Percentiles rank a stretch among this genome's conserved stretches.
Conservation (phyloP, 768 basidiomycete genomes). For the Paxillus ammoniavirescens region DNA sequence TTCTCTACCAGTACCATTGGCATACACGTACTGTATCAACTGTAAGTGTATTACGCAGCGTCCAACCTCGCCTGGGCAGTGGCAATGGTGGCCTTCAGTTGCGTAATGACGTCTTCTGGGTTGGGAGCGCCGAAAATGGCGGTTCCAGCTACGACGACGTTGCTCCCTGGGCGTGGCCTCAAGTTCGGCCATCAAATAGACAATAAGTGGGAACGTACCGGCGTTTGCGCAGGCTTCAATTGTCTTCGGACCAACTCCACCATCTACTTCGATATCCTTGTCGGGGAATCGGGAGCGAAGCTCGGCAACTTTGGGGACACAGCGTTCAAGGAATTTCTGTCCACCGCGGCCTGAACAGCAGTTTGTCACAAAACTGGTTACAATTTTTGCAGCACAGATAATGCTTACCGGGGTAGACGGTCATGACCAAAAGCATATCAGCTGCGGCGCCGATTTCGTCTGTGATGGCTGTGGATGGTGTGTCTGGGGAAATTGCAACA, state of each 20-base stretch:
- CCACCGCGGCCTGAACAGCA: slow-evolving; percentile 73
- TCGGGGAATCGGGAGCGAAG: slow-evolving; percentile 87
- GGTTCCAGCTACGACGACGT: slow-evolving; percentile 97
- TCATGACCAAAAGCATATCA: slow-evolving; percentile 98
- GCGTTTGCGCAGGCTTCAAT: slow-evolving; percentile 86
- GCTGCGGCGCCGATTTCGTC: slow-evolving; percentile 79
- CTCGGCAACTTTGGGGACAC: slow-evolving; percentile 90
- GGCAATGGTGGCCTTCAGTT: slow-evolving; percentile 68
- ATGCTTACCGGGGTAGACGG: slow-evolving; percentile 83
- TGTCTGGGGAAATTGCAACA: slow-evolving; percentile 95
- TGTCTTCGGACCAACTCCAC: slow-evolving; percentile 92
- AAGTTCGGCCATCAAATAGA: background rate
- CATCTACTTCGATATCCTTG: slow-evolving; percentile 98
- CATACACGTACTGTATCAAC: background rate
- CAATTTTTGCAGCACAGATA: background rate
- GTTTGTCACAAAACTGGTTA: background rate
- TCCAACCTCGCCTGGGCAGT: slow-evolving; percentile 56
- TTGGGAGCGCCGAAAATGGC: slow-evolving; percentile 85
- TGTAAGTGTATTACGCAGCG: slow-evolving; percentile 2
- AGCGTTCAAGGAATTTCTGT: slow-evolving; percentile 93
- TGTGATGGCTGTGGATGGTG: slow-evolving; percentile 84
- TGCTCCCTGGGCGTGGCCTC: slow-evolving; percentile 64
- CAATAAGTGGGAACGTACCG: slow-evolving; percentile 43
- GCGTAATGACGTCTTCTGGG: slow-evolving; percentile 74
- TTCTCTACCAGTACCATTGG: background rate